Evolutionary conservation across 148 eudicot genomes (phyloP).

Genomic region (Silene latifolia): DNA sequence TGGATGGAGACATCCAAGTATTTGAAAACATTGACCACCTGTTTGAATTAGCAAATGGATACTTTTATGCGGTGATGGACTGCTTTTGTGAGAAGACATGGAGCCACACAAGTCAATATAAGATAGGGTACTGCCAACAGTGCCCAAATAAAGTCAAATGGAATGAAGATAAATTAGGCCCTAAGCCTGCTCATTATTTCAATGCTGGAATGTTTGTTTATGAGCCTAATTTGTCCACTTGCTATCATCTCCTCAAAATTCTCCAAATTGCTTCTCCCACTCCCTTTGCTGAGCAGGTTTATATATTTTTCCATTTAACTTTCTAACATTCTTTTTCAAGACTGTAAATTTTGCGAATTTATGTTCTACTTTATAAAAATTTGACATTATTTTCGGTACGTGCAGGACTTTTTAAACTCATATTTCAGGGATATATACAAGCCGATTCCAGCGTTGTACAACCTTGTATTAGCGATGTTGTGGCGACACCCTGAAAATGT

Average conservation of each 20-base stretch:
- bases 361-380: too few species aligned
- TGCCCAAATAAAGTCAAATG: slow-evolving; percentile 54
- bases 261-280: slow-evolving; percentile 56
- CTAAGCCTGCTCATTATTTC: slow-evolving; percentile 57
- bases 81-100: slow-evolving; percentile 81
- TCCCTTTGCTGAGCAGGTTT: slow-evolving; percentile 74
- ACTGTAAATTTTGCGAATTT: too few species aligned
- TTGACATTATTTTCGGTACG: too few species aligned
- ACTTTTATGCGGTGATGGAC: slow-evolving; percentile 76
- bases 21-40: slow-evolving; percentile 74
- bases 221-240: slow-evolving; percentile 57
- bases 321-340: too few species aligned
- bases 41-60: slow-evolving; percentile 59
- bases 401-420: slow-evolving; percentile 79
- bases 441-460: slow-evolving; percentile 62
- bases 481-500: slow-evolving; percentile 83
- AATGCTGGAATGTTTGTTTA: slow-evolving; percentile 86
- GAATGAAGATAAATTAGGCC: slow-evolving; percentile 54
- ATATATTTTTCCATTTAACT: too few species aligned
- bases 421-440: slow-evolving; percentile 59
- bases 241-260: slow-evolving; percentile 47
- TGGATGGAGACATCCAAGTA: slow-evolving; percentile 88
- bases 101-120: slow-evolving; percentile 56
- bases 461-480: slow-evolving; percentile 66
- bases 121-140: slow-evolving; percentile 70